Evolutionary conservation across 305 asterid species (phyloP).

Genomic region (Plantago lanceolata): DNA sequence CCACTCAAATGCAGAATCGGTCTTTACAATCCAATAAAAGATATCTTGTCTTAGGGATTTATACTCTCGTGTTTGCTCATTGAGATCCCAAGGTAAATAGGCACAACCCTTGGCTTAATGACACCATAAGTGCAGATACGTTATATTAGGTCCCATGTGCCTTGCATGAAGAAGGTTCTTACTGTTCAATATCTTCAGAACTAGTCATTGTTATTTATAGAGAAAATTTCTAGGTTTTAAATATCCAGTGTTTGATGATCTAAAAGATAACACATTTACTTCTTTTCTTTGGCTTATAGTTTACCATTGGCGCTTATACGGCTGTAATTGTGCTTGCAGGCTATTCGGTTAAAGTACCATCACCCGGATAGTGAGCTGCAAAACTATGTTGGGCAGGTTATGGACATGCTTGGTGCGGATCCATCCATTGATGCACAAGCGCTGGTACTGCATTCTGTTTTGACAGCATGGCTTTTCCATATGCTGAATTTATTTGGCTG

Average conservation of each 20-base stretch:
- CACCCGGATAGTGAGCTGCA: conserved; percentile 92
- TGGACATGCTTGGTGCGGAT: conserved; percentile 84
- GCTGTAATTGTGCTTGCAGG: conserved; percentile 47
- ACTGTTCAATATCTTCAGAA: conserved; percentile 17
- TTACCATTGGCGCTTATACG: conserved; percentile 19
- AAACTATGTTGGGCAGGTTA: conserved; percentile 59
- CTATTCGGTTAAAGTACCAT: conserved; percentile 72
- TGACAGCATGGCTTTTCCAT: conserved; percentile 22
- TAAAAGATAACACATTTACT: neutral
- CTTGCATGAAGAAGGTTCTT: conserved; percentile 19
- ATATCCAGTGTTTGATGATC: neutral
- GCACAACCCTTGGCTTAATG: conserved; percentile 15
- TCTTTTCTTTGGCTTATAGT: conserved; percentile 8
- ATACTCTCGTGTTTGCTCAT: neutral
- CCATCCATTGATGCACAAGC: conserved; percentile 82
- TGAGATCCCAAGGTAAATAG: conserved; percentile 9
- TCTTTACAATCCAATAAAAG: neutral
- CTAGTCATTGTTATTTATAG: conserved; percentile 11
- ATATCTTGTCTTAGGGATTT: neutral
- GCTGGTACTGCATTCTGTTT: conserved; percentile 50
- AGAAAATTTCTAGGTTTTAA: conserved; percentile 16
- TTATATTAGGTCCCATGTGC: conserved; percentile 12
- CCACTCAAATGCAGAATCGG: neutral
- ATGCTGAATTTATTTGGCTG: conserved; percentile 6
- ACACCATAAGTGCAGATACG: conserved; percentile 5